Evolutionary conservation across 2,329 filamentous ascomycete genomes (phyloP).

Genomic region (Calonectria multiphialidica): DNA sequence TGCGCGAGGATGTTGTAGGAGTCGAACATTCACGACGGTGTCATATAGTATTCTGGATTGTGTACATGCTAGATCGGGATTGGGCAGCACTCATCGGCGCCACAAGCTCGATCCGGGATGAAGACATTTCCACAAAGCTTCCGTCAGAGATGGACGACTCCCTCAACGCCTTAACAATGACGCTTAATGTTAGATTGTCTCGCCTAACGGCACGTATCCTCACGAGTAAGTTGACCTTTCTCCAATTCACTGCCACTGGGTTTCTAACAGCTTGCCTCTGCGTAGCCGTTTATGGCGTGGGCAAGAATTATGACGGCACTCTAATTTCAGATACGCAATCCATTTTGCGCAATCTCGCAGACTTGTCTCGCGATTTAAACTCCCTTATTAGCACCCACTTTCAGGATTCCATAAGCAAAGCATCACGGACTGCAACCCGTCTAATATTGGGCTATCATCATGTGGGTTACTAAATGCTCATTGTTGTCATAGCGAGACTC

Average conservation of each 20-base stretch:
- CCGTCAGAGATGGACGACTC: constrained; percentile 45
- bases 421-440: constrained; percentile 42
- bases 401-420: constrained; percentile 44
- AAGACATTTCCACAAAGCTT: constrained; percentile 45
- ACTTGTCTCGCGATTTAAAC: constrained; percentile 42
- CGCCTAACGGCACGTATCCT: constrained; percentile 40
- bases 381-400: constrained; percentile 43
- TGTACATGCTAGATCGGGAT: constrained; percentile 46
- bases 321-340: constrained; percentile 45
- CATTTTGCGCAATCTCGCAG: constrained; percentile 41
- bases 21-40: constrained; percentile 42
- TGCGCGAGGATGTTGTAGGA: constrained; percentile 37
- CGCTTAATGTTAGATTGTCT: constrained; percentile 42
- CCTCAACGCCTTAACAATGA: constrained; percentile 39
- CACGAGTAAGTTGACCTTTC: constrained; percentile 20
- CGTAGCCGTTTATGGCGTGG: constrained; percentile 43
- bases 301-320: constrained; percentile 43
- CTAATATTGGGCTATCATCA: constrained; percentile 44
- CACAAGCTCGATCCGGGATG: constrained; percentile 44
- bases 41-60: constrained; percentile 46
- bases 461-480: not conserved
- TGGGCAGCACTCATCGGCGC: constrained; percentile 44
- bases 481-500: not conserved
- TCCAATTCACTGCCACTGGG: rapidly evolving
- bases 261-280: not conserved